Base-by-base conservation (phyloP, 805 yeast species). In the Spathaspora passalidarum region DNA sequence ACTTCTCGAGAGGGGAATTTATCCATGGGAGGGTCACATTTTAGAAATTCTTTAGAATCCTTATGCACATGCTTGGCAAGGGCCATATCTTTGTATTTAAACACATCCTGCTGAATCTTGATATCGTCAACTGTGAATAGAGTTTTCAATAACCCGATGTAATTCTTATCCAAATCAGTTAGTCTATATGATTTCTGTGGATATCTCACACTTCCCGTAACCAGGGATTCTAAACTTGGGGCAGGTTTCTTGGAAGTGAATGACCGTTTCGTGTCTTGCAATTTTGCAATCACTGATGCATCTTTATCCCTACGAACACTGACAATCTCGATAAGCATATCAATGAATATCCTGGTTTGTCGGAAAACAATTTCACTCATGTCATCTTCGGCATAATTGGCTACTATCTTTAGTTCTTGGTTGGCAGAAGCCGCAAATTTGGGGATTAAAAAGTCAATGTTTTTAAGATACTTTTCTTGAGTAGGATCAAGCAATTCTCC, bases 31-130 rank as follows among this genome's bases (percentile, higher is more conserved):
- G 13, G 8, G n/a, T 23, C 34, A 14, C 5, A 14, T 26, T 36
- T 16, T 40, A 56, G 40, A 23, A 61, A 53, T 52, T 68, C 66
- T 36, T 62, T 53, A 7, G 69, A 42, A 51, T 72, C 77, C 42
- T 62, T 68, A 45, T 68, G 65, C 9, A 69, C 48, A 4, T 73
- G 53, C 40, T 70, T 61, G 38, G 73, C 77, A 9, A 68, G 68
- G 1, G 79, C 66, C 2, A 56, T 21, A 16, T 65, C 69, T 49
- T 75, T 78, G 38, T 68, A 57, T 22, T 63, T 62, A 36, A 69
- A 60, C 1, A 84, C 61, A 55, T 82, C 88, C 35, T 71, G 75
- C 55, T 84, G 89, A 9, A 86, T 47, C 43, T 71, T 68, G 1
- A 68, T 52, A 2, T 65, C 69, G 42, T 80, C 79, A 2, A 80